Conservation (phyloP, 352 stramenopile genomes). For the Globisporangium spinosum region DNA sequence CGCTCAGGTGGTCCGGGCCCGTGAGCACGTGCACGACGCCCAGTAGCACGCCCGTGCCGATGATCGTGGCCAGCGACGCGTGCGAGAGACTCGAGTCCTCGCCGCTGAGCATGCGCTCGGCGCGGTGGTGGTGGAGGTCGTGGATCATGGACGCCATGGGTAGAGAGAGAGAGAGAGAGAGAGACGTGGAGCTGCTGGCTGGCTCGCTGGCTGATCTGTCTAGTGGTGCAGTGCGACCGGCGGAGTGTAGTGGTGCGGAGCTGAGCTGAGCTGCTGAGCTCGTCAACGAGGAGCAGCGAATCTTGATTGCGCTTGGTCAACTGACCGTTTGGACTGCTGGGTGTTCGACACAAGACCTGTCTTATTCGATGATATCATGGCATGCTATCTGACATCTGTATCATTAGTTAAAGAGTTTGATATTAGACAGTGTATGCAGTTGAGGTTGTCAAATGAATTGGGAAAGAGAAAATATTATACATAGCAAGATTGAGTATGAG, state of each 20-base stretch:
- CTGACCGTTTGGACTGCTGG: neutral
- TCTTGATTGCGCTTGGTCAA: neutral
- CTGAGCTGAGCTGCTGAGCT: neutral
- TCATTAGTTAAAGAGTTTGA: too few species aligned
- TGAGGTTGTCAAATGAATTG: neutral
- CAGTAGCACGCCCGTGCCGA: slow-evolving; percentile 21
- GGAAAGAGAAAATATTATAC: neutral
- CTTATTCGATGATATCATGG: too few species aligned
- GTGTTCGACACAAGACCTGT: too few species aligned
- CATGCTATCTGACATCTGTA: too few species aligned
- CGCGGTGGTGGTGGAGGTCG: neutral
- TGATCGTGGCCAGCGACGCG: slow-evolving; percentile 22
- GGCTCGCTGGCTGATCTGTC: too few species aligned
- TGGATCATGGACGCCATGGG: neutral
- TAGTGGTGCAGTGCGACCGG: too few species aligned
- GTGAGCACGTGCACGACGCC: slow-evolving; percentile 27
- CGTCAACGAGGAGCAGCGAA: neutral
- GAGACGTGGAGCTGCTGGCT: too few species aligned
- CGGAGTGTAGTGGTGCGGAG: too few species aligned
- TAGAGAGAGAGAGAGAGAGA: too few species aligned
- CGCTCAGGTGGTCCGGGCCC: slow-evolving; percentile 87
- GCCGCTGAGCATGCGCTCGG: slow-evolving; percentile 18
- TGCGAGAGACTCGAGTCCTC: slow-evolving; percentile 21
- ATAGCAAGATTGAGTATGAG: neutral
- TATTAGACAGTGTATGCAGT: too few species aligned